phyloP scores from a whole-genome alignment of 306 rosid species.

The Quercus rubra region DNA sequence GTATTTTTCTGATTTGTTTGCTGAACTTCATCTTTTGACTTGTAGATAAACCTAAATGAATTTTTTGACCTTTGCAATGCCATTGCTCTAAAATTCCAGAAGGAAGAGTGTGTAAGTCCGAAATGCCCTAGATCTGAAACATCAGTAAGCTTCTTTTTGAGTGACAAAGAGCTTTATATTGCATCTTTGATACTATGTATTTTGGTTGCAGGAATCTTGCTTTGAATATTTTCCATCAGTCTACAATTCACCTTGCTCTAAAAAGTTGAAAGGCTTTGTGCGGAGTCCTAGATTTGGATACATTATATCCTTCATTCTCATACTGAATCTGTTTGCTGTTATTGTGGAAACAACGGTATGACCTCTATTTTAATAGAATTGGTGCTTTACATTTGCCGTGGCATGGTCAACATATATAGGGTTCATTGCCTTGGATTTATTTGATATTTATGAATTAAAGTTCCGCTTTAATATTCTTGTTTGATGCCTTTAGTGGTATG shows the following conservation, averaged over 20 bases:
- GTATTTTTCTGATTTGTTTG: conserved; percentile 11
- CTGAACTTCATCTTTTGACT: conserved; percentile 13
- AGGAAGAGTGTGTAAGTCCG: conserved; percentile 75
- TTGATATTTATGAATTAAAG: neutral
- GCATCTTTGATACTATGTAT: conserved; percentile 23
- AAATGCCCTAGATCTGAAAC: conserved; percentile 8
- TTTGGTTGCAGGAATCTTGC: conserved; percentile 73
- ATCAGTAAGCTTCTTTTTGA: conserved; percentile 16
- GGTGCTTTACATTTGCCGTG: conserved; percentile 1
- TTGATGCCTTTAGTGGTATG: neutral
- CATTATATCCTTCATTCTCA: conserved; percentile 71
- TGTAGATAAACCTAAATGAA: conserved; percentile 80
- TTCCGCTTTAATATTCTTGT: neutral
- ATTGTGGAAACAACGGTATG: conserved; percentile 93
- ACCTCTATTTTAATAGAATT: conserved; percentile 15
- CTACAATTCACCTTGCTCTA: conserved; percentile 53
- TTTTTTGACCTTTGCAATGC: conserved; percentile 94
- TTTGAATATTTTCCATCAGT: conserved; percentile 50
- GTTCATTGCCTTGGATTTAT: neutral
- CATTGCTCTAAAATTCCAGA: conserved; percentile 76
- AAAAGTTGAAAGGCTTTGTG: conserved; percentile 67
- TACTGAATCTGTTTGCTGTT: conserved; percentile 75
- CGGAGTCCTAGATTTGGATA: conserved; percentile 79
- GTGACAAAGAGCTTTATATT: conserved; percentile 19
- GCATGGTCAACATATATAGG: neutral